Conservation (phyloP, 768 basidiomycete genomes). For the Termitomyces sp. region DNA sequence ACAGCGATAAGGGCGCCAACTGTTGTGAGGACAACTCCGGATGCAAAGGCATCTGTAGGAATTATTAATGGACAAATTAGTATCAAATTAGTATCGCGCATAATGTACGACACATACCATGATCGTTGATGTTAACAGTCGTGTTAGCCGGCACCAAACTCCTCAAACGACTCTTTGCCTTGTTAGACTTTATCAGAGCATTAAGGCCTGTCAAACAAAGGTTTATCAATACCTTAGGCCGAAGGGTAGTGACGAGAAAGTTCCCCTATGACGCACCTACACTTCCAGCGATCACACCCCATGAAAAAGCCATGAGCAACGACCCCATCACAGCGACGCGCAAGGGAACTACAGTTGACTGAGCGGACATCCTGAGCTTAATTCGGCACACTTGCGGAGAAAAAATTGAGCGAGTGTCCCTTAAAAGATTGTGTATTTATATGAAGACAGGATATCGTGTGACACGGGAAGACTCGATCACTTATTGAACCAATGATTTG, state of each 20-base stretch:
- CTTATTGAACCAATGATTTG: not conserved
- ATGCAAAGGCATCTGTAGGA: slow-evolving; percentile 31
- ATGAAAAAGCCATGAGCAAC: slow-evolving; percentile 16
- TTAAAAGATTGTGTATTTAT: not conserved
- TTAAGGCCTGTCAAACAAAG: slow-evolving; percentile 28
- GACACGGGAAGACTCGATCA: not conserved
- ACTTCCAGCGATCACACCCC: slow-evolving; percentile 16
- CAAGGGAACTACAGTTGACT: slow-evolving; percentile 7
- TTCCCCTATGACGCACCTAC: slow-evolving; percentile 10
- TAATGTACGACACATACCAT: slow-evolving; percentile 19
- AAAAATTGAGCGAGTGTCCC: not conserved
- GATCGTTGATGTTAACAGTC: slow-evolving; percentile 31
- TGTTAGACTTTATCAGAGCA: slow-evolving; percentile 37
- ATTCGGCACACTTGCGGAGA: not conserved
- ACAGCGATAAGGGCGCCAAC: slow-evolving; percentile 29
- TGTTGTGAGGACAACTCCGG: slow-evolving; percentile 31
- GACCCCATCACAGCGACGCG: slow-evolving; percentile 10
- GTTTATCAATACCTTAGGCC: not conserved
- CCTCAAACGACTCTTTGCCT: slow-evolving; percentile 27
- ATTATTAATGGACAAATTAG: not conserved
- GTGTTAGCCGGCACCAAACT: slow-evolving; percentile 27
- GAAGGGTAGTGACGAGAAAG: not conserved
- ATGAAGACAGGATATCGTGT: not conserved
- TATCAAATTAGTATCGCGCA: too few relatives aligned
- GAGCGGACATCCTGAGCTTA: not conserved